Conservation (phyloP, 2,329 filamentous ascomycete species). For the Ophidiomyces ophidiicola region DNA sequence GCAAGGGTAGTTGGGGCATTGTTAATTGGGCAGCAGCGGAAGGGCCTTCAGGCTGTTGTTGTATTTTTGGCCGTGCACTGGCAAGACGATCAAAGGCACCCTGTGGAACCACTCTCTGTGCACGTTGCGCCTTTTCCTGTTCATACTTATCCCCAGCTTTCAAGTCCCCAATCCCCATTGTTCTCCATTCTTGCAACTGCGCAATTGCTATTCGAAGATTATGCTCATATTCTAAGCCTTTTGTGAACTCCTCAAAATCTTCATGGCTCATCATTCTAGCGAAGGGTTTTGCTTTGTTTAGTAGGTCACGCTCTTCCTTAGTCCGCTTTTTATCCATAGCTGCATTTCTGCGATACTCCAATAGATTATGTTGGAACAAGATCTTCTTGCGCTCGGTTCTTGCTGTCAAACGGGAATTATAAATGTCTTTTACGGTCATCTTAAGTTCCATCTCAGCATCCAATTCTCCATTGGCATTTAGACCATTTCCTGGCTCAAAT, state of each 20-base stretch:
- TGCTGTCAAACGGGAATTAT: constrained; percentile 81
- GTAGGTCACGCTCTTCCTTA: constrained; percentile 82
- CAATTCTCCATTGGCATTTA: constrained; percentile 76
- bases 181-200: constrained; percentile 89
- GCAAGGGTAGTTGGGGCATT: constrained; percentile 63
- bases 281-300: constrained; percentile 92
- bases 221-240: constrained; percentile 78
- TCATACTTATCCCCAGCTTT: constrained; percentile 86
- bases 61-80: constrained; percentile 57
- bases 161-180: constrained; percentile 70
- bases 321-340: constrained; percentile 86
- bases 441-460: constrained; percentile 97
- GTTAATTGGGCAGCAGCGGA: constrained; percentile 65
- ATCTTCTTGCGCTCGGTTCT: constrained; percentile 92
- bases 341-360: constrained; percentile 87
- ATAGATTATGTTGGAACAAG: constrained; percentile 84
- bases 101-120: constrained; percentile 54
- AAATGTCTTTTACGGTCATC: constrained; percentile 95
- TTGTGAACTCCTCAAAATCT: constrained; percentile 77
- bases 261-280: constrained; percentile 90
- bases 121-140: constrained; percentile 65
- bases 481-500: constrained; percentile 88
- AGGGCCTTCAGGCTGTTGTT: constrained; percentile 55
- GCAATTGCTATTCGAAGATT: constrained; percentile 79
- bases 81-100: constrained; percentile 79